Evolutionary conservation across 2,329 filamentous ascomycete genomes (phyloP), one percentile per base, ranked within the genome.

Genomic region (Colletotrichum agaves): DNA sequence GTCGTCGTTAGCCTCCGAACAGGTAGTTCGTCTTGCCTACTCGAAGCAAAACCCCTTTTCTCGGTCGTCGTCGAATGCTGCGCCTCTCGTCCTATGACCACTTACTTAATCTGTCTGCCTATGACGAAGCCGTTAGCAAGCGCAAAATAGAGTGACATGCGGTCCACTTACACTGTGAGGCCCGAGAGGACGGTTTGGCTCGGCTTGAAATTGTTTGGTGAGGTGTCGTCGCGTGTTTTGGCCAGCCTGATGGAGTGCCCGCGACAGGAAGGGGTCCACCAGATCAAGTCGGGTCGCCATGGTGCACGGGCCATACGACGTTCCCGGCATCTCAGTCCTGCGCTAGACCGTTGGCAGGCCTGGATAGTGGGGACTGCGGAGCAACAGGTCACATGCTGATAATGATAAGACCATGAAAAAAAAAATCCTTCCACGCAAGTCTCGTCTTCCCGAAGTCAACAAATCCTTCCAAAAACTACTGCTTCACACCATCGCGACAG

Each of bases 381-480:
- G 44, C 44, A 4, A 15, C 13, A 35, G 50, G 63, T 67, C 64
- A 72, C 70, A 69, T 72, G 70, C 5, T 15, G 70, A 72, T 72
- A 72, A 46, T 49, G 64, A 67, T 67, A 67, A 67, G 44, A 44
- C 13, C 41, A 31, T 37, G 17, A 13, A 23, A 62, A 47, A 47
- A 59, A 70, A 72, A 72, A 71, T 64, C 57, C 62, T 68, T 68
- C 31, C n/a, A 59, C n/a, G 27, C 75, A 73, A 77, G 74, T 77
- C 75, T 75, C 74, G 75, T 74, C 77, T 75, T 75, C 71, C 73
- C 17, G 17, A 52, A 44, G 35, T 39, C 53, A 60, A 39, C 27
- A 63, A 49, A 41, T 8, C 39, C 11, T 49, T 55, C 33, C 7
- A 49, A 21, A 49, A 21, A 23, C 35, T 52, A 31, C 35, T 15